Evolutionary conservation across 2,329 filamentous ascomycete species (phyloP), one percentile per base, ranked within the genome.

Genomic region (Fusarium lateritium): DNA sequence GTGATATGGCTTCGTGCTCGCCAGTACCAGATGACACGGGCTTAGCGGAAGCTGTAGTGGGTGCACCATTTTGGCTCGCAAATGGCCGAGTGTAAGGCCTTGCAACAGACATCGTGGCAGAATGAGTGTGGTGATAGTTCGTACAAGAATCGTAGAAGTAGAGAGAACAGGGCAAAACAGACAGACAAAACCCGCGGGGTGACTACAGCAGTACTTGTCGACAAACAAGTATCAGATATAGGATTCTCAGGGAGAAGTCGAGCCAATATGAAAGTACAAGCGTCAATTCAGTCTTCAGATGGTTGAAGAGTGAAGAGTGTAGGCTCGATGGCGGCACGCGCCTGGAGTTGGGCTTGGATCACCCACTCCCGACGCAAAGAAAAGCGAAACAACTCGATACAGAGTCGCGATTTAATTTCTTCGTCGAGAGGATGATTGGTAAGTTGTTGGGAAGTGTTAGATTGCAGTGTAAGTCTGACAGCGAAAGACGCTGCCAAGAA

Each of bases 1-100:
- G 24, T 11, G 56, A 69, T 14, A 65, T 42, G 17, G 28, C 19
- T 17, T 40, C 33, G 33, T 71, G 53, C 6, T 44, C 49, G 19
- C 21, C 38, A 17, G 51, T 24, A 9, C 39, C 31, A 39, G 33
- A 13, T 15, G 39, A 26, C 28, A 19, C 42, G 36, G 40, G 11
- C 15, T 24, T 15, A 28, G 26, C 11, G 15, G 47, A 21, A 17
- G 31, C 13, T 22, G 22, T 19, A 21, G 47, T 15, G 19, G 24
- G 31, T 10, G 17, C 17, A 14, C 31, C 11, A 14, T 54, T 58
- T 11, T 54, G 47, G 8, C 15, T 33, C 39, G 19, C 6, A 21
- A 31, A 31, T 7, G 33, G 38, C 24, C 51, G 40, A 22, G 21
- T n/a, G 7, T 21, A 13, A 15, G 45, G 28, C 21, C 56, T 39